Evolutionary conservation across 768 basidiomycete genomes (phyloP), one percentile per base, ranked within the genome.

Genomic region (Leccinum obscurum): DNA sequence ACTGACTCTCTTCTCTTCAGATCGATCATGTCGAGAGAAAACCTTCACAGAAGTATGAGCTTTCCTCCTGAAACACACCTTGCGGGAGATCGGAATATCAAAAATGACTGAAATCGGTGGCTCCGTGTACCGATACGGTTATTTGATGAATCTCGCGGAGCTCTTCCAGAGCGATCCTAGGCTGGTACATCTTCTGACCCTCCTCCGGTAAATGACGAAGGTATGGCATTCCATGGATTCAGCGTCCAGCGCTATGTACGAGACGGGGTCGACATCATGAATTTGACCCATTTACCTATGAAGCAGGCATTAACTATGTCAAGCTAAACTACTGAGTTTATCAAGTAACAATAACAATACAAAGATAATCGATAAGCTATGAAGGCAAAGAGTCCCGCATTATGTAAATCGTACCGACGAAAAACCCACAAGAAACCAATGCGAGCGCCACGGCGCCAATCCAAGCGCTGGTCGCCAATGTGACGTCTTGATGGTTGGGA

Each of bases 381-480:
- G 17, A 44, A 34, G 61, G 64, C 8, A 70, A 34, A 7, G 68
- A 52, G 37, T 77, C 70, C 6, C 67, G 58, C 11, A 71, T 39
- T 14, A 77, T 60, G 53, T 69, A 71, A 1, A 78, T 67, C 56
- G 67, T 65, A 2, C 66, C 63, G 1, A 75, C 64, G 32, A 74
- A 77, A 30, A 69, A 24, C 0, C 52, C 11, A 3, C 71, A 72
- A 57, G 56, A 66, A 1, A 54, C 53, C 35, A 68, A 60, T 3
- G 73, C 71, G 3, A 80, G 65, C 9, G 58, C 63, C 0, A 77
- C 69, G 1, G 72, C 79, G 0, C 77, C 76, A 50, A 74, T 70
- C 78, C 80, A 80, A 13, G 75, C 75, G 0, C n/a, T 37, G 41
- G 57, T 69, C 64, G 75, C 74, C 48, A 57, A 34, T 7, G 41